Base-by-base conservation (phyloP, 2,329 filamentous ascomycete genomes). In the Penicillium fuscoglaucum region DNA sequence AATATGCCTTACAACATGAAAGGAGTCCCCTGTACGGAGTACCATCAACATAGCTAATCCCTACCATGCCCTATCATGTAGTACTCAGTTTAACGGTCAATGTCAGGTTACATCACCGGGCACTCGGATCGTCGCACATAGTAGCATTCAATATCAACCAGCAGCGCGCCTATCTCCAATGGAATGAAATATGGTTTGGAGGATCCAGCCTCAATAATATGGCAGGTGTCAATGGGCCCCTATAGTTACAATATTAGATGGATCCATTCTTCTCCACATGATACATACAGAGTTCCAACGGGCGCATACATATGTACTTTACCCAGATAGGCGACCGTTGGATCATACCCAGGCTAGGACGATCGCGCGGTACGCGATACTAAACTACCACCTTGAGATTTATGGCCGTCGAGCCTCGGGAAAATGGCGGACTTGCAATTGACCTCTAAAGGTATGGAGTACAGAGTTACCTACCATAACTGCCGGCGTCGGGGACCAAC, bases 251-350 rank as follows among this genome's bases (percentile, higher is more conserved):
- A 28, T 35, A 26, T 31, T 31, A 45, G 41, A 37, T 37, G 47
- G 19, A 29, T 48, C 49, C 29, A 43, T 53, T 48, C 50, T 54
- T 48, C 55, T 54, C 55, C 55, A 48, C 52, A 41, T 1, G 17
- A 40, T 53, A 39, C 35, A 37, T 15, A 37, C 17, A 37, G 17
- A 41, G 49, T 53, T 47, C 35, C 39, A 56, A 39, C 47, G 55
- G 43, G 41, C 24, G 17, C 15, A 40, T 40, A 21, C 44, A 31
- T 47, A 15, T 31, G 29, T 24, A 28, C 28, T 48, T 48, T 24
- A 44, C 50, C 50, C 7, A 48, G 45, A 35, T 28, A 37, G 43
- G 55, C 49, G 55, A 57, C 49, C 35, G 48, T 47, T 47, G 35
- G 40, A 24, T 37, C n/a, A 15, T 43, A 29, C 15, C n/a, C n/a